These are phyloP conservation scores for Alnus glutinosa DNA, from an alignment of 306 rosid species.

Conservation along the genomic window DNA sequence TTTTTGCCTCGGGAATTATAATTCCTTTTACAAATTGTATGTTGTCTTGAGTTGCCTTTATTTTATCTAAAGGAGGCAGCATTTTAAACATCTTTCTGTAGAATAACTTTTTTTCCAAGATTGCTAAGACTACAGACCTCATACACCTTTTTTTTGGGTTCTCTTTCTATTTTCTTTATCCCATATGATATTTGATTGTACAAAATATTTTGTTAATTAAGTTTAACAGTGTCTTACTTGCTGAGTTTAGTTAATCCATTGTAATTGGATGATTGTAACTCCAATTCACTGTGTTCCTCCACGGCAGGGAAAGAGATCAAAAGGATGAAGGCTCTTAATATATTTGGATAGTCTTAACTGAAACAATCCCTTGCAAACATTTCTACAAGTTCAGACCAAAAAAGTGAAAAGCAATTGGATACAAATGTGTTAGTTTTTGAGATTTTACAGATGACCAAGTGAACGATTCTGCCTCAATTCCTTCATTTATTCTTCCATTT, in stretches of 20 bases:
- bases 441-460: conserved; percentile 15
- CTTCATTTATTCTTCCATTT: background rate
- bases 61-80: background rate
- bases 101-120: background rate
- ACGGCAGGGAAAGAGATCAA: conserved; percentile 47
- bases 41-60: background rate
- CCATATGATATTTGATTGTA: background rate
- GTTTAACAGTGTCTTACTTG: background rate
- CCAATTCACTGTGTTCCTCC: background rate
- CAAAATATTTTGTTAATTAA: background rate
- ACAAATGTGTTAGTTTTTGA: background rate
- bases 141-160: background rate
- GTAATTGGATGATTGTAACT: background rate
- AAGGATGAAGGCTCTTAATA: conserved; percentile 46
- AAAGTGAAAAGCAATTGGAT: conserved; percentile 4
- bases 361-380: background rate
- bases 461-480: background rate
- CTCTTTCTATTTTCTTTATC: background rate
- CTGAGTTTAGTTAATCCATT: background rate
- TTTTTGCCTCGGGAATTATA: background rate
- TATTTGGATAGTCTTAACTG: conserved; percentile 33
- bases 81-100: background rate
- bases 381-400: background rate
- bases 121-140: background rate
- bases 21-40: background rate